Percentiles rank a stretch among this genome's conserved stretches.
Conservation (phyloP, 352 stramenopile genomes). For the Plasmopara muralis region DNA sequence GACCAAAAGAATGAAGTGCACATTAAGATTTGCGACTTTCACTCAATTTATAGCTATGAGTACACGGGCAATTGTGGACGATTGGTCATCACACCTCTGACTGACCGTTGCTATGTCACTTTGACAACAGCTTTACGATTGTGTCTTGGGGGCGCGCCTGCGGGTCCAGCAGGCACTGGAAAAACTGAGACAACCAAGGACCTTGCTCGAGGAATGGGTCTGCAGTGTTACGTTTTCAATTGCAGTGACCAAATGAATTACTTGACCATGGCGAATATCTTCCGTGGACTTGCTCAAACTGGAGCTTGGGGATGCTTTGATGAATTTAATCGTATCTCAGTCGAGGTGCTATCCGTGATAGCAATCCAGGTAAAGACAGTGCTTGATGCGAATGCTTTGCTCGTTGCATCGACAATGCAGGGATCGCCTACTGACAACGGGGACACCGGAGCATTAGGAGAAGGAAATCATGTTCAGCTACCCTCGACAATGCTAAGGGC, state of each 20-base stretch:
- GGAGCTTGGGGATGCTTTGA: conserved; percentile 96
- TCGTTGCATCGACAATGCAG: conserved; percentile 21
- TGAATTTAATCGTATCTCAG: conserved; percentile 95
- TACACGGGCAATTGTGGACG: conserved; percentile 93
- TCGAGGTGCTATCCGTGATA: conserved; percentile 94
- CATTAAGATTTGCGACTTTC: conserved; percentile 89
- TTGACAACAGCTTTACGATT: conserved; percentile 75
- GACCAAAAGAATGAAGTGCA: conserved; percentile 61
- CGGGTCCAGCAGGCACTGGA: conserved; percentile 72
- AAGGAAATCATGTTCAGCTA: conserved; percentile 19
- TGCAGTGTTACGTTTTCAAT: conserved; percentile 86
- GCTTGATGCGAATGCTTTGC: conserved; percentile 71
- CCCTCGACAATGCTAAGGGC: conserved; percentile 31
- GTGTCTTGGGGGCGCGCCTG: conserved; percentile 70
- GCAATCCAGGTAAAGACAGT: conserved; percentile 97
- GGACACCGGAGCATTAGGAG: conserved; percentile 10
- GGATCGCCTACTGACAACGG: conserved; percentile 3
- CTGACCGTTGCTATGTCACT: conserved; percentile 81
- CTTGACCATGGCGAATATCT: conserved; percentile 95
- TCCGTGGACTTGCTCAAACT: conserved; percentile 90
- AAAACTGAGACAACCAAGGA: conserved; percentile 88
- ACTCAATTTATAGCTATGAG: conserved; percentile 92
- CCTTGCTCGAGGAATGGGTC: conserved; percentile 59
- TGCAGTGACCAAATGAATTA: conserved; percentile 92
- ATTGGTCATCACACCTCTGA: conserved; percentile 79